phyloP scores from a whole-genome alignment of 768 basidiomycete genomes.

The Panus rudis region DNA sequence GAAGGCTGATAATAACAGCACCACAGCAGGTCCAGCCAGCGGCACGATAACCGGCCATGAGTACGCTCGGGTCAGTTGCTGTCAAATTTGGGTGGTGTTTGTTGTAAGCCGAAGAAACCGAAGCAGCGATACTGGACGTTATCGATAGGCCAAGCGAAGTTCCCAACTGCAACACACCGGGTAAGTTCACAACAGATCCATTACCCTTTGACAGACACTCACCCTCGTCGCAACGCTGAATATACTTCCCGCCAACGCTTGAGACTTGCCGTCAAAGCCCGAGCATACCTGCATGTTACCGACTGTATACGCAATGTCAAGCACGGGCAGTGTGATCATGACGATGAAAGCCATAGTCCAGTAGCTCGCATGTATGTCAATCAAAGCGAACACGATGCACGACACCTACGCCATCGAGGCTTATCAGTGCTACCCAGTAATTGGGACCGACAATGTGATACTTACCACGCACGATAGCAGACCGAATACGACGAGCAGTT shows the following conservation, averaged over 20 bases:
- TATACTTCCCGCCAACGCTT: conserved; percentile 28
- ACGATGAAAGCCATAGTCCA: conserved; percentile 27
- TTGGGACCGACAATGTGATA: not conserved
- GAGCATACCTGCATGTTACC: conserved; percentile 26
- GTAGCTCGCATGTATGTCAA: conserved; percentile 24
- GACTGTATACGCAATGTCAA: conserved; percentile 27
- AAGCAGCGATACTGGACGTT: conserved; percentile 24
- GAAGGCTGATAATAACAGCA: conserved; percentile 5
- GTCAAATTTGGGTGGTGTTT: conserved; percentile 12
- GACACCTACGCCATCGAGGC: conserved; percentile 16
- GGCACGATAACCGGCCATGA: conserved; percentile 28
- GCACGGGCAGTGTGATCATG: conserved; percentile 23
- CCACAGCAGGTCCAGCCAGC: conserved; percentile 22
- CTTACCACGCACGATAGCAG: conserved; percentile 24
- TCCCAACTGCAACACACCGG: conserved; percentile 21
- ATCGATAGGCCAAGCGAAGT: conserved; percentile 29
- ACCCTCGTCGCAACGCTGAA: conserved; percentile 29
- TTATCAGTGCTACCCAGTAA: not conserved
- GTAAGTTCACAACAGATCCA: not conserved
- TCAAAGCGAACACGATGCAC: conserved; percentile 26
- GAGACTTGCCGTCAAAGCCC: conserved; percentile 26
- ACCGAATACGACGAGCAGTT: conserved; percentile 23
- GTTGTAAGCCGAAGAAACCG: conserved; percentile 21
- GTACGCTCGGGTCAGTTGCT: conserved; percentile 21
- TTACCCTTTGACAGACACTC: no score